Conservation (phyloP, 495 filamentous ascomycete species). For the Diplogelasinospora grovesii region DNA sequence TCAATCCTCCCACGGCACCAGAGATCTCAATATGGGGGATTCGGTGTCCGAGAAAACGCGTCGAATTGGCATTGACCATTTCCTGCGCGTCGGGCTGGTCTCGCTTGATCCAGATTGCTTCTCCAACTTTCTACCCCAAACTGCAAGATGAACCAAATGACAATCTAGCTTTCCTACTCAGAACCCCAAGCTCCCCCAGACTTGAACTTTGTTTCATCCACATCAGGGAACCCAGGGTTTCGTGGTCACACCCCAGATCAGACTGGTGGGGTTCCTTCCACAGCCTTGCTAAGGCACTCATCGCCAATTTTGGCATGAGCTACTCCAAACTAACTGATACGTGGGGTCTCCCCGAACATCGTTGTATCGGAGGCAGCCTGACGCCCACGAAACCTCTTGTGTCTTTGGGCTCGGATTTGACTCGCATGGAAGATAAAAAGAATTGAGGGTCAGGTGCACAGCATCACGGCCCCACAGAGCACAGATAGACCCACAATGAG, state of each 20-base stretch:
- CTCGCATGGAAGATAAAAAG: conserved; percentile 4
- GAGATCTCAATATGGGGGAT: conserved; percentile 10
- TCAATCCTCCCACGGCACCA: conserved; percentile 6
- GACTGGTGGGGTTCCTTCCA: too few relatives aligned
- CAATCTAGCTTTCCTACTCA: too few relatives aligned
- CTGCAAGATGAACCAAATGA: conserved; percentile 17
- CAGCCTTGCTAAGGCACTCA: too few relatives aligned
- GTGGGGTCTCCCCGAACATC: too few relatives aligned
- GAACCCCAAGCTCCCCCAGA: background rate
- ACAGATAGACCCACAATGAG: background rate
- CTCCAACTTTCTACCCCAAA: conserved; percentile 16
- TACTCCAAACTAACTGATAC: too few relatives aligned
- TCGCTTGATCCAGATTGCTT: conserved; percentile 23
- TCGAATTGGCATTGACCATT: conserved; percentile 12
- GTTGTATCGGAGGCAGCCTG: too few relatives aligned
- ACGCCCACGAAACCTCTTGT: background rate
- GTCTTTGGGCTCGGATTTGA: background rate
- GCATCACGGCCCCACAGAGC: conserved; percentile 11
- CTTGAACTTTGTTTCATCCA: background rate
- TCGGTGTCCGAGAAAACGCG: conserved; percentile 1
- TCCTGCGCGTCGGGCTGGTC: conserved; percentile 5
- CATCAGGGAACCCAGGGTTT: conserved; percentile 1
- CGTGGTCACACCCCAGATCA: background rate
- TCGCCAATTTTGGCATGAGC: too few relatives aligned
- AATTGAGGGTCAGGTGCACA: conserved; percentile 18